Evolutionary conservation across 2,329 filamentous ascomycete species (phyloP).

Genomic region (Pseudopithomyces maydicus): DNA sequence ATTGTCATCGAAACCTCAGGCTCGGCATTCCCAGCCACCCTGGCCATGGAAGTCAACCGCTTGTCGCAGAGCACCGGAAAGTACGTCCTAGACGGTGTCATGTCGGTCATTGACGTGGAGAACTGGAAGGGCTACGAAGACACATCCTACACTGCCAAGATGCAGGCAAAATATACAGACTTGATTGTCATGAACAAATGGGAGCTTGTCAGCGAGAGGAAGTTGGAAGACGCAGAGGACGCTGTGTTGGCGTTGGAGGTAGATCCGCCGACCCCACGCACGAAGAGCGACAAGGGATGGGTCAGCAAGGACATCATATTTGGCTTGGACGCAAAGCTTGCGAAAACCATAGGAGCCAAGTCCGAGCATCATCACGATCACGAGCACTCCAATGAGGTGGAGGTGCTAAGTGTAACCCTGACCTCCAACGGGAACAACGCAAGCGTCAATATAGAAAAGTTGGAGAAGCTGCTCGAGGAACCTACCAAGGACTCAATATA

Average conservation of each 20-base stretch:
- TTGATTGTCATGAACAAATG: conserved; percentile 93
- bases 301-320: conserved; percentile 82
- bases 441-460: conserved; percentile 64
- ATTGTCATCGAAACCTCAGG: conserved; percentile 95
- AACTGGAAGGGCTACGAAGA: conserved; percentile 95
- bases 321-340: conserved; percentile 83
- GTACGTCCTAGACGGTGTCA: conserved; percentile 83
- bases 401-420: conserved; percentile 84
- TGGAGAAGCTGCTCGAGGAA: conserved; percentile 62
- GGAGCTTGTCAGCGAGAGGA: conserved; percentile 74
- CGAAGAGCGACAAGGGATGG: conserved; percentile 81
- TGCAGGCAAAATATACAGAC: conserved; percentile 90
- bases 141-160: conserved; percentile 83
- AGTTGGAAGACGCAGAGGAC: conserved; percentile 79
- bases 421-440: conserved; percentile 55
- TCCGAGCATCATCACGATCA: conserved; percentile 67
- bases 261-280: conserved; percentile 73
- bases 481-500: conserved; percentile 95
- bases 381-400: conserved; percentile 81
- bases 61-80: conserved; percentile 70
- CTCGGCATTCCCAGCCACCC: conserved; percentile 78
- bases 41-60: conserved; percentile 89
- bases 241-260: conserved; percentile 80
- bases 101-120: conserved; percentile 90
- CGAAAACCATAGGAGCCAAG: conserved; percentile 51